These are phyloP conservation scores for Quambalaria eucalypti DNA, from an alignment of 1,284 basidiomycete species.

Conservation along the genomic window DNA sequence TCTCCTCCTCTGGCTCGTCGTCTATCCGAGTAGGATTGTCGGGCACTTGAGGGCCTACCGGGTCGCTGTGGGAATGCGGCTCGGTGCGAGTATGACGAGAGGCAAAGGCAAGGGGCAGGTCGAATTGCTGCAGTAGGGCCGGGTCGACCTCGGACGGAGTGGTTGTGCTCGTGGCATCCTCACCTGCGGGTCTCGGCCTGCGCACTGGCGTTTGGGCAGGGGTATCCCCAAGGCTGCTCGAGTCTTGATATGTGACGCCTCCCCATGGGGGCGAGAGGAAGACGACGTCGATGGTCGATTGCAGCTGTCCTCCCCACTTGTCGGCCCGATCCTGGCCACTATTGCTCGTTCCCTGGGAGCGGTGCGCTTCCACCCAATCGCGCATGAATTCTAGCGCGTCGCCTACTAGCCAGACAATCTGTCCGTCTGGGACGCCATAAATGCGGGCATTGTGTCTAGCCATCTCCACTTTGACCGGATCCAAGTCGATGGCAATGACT, in stretches of 20 bases:
- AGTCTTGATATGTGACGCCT: slow-evolving; percentile 27
- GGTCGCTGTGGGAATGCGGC: background rate
- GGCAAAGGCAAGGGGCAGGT: background rate
- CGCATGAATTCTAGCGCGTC: slow-evolving; percentile 75
- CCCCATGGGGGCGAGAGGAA: slow-evolving; percentile 42
- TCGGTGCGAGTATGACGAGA: background rate
- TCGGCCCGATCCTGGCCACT: background rate
- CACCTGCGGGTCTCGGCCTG: background rate
- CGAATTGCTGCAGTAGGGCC: too few relatives aligned
- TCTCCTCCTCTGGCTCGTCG: background rate
- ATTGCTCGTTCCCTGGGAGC: background rate
- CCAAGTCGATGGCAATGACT: slow-evolving; percentile 50
- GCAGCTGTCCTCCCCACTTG: slow-evolving; percentile 16
- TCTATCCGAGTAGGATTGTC: background rate
- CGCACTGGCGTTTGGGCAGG: background rate
- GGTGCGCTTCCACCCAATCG: background rate
- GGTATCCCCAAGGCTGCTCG: background rate
- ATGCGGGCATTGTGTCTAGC: slow-evolving; percentile 80
- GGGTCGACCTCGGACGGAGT: too few relatives aligned
- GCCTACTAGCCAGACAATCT: slow-evolving; percentile 83
- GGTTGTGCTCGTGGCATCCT: background rate
- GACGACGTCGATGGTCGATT: slow-evolving; percentile 7
- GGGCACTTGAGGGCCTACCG: too few relatives aligned
- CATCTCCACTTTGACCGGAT: slow-evolving; percentile 68
- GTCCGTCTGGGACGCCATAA: slow-evolving; percentile 75